Conservation (phyloP, 306 rosid species). For the Mimosa pudica region DNA sequence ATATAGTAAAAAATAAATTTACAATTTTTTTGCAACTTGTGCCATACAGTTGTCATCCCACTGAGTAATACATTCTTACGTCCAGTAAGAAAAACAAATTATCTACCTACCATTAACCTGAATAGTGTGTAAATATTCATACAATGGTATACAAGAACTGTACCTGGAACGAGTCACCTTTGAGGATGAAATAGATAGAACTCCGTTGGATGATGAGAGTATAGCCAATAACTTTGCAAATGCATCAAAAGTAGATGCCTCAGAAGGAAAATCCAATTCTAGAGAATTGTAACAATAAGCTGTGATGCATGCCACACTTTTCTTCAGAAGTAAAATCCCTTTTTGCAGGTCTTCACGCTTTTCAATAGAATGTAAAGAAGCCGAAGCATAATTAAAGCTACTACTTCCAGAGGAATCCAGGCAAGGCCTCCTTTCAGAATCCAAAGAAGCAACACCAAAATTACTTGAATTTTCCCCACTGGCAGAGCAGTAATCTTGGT, state of each 20-base stretch:
- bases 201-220: constrained; percentile 93
- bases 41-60: constrained; percentile 5
- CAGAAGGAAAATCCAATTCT: constrained; percentile 80
- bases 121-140: constrained; percentile 3
- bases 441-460: constrained; percentile 93
- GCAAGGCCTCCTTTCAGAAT: constrained; percentile 80
- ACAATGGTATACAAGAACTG: constrained; percentile 16
- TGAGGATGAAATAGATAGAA: constrained; percentile 69
- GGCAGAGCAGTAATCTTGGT: constrained; percentile 83
- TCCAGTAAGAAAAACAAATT: too few species aligned
- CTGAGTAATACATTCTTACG: too few species aligned
- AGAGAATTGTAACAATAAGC: constrained; percentile 83
- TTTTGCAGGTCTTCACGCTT: constrained; percentile 86
- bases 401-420: constrained; percentile 75
- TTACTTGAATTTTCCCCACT: constrained; percentile 87
- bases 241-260: constrained; percentile 93
- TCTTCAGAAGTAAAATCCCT: constrained; percentile 91
- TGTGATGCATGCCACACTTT: constrained; percentile 91
- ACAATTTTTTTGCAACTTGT: background rate
- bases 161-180: constrained; percentile 93
- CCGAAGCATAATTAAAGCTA: constrained; percentile 78
- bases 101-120: too few species aligned
- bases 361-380: constrained; percentile 80
- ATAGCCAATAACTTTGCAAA: constrained; percentile 82
- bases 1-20: constrained; percentile 12